A percentile compares a stretch with the other conserved stretches of the same genome.
Evolutionary conservation across 2,329 filamentous ascomycete species (phyloP).

Genomic region (Furcasterigmium sp.): DNA sequence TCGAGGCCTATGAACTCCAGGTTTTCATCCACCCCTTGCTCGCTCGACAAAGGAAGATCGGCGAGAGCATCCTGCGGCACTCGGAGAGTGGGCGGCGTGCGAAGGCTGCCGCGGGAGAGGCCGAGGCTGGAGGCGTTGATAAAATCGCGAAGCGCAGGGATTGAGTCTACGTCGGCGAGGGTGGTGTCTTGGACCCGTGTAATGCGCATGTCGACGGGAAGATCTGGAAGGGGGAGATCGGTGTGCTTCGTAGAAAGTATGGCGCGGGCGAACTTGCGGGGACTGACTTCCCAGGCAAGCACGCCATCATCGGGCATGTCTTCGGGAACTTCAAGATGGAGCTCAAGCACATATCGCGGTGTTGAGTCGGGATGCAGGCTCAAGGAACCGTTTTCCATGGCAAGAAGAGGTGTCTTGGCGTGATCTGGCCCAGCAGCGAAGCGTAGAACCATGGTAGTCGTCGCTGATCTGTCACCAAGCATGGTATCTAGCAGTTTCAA

Average conservation of each 20-base stretch:
- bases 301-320: conserved; percentile 8
- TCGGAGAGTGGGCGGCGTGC: conserved; percentile 29
- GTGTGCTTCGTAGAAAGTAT: conserved; percentile 28
- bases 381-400: not conserved
- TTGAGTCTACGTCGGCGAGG: conserved; percentile 14
- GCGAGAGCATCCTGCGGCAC: conserved; percentile 21
- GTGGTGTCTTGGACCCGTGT: conserved; percentile 27
- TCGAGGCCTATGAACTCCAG: conserved; percentile 43
- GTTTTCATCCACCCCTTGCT: not conserved
- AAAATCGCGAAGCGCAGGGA: conserved; percentile 33
- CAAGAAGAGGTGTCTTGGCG: not conserved
- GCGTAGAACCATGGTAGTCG: conserved; percentile 36
- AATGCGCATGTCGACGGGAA: conserved; percentile 44
- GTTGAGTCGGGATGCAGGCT: not conserved
- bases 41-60: not conserved
- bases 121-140: conserved; percentile 38
- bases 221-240: conserved; percentile 41
- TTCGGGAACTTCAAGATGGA: conserved; percentile 9
- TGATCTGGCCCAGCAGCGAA: conserved; percentile 31
- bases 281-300: conserved; percentile 11
- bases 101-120: conserved; percentile 33
- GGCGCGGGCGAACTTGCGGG: conserved; percentile 26
- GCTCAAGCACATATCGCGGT: conserved; percentile 8
- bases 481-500: conserved; percentile 25
- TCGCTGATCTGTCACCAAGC: conserved; percentile 11